phyloP scores from a whole-genome alignment of 768 basidiomycete species.

The Suillus fuscotomentosus region DNA sequence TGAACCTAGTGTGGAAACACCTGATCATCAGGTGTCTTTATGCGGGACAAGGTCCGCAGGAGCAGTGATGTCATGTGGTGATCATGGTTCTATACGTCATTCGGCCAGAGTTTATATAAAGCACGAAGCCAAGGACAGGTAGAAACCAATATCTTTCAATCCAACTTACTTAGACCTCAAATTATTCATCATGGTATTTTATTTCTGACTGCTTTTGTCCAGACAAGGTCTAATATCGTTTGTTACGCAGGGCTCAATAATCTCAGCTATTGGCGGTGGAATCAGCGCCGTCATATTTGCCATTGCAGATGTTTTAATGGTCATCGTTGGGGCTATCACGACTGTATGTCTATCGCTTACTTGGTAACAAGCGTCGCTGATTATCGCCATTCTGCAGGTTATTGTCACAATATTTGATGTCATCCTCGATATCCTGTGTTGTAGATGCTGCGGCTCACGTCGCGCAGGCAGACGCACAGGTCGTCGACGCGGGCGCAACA shows the following conservation, averaged over 20 bases:
- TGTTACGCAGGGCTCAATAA: constrained; percentile 49
- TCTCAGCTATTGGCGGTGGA: constrained; percentile 63
- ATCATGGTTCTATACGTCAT: not conserved
- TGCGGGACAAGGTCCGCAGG: not conserved
- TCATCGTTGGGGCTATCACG: constrained; percentile 60
- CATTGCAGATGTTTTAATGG: constrained; percentile 57
- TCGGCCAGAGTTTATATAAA: not conserved
- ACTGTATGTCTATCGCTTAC: constrained; percentile 40
- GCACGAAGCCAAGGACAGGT: not conserved
- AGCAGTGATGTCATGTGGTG: not conserved
- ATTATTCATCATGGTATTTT: not conserved
- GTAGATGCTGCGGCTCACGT: constrained; percentile 5
- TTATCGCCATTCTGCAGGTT: constrained; percentile 36
- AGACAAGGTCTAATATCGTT: not conserved
- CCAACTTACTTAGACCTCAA: not conserved
- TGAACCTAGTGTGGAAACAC: not conserved
- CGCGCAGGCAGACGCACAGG: not conserved
- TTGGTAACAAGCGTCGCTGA: not conserved
- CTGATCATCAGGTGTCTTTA: too few species aligned
- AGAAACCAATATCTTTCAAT: not conserved
- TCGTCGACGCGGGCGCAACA: too few species aligned
- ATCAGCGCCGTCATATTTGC: constrained; percentile 61
- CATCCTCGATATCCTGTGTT: constrained; percentile 8
- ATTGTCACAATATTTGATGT: constrained; percentile 62
- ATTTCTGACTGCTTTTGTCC: too few species aligned